These are phyloP conservation scores for Podospora sp. DNA, from an alignment of 495 filamentous ascomycete species.

Conservation along the genomic window DNA sequence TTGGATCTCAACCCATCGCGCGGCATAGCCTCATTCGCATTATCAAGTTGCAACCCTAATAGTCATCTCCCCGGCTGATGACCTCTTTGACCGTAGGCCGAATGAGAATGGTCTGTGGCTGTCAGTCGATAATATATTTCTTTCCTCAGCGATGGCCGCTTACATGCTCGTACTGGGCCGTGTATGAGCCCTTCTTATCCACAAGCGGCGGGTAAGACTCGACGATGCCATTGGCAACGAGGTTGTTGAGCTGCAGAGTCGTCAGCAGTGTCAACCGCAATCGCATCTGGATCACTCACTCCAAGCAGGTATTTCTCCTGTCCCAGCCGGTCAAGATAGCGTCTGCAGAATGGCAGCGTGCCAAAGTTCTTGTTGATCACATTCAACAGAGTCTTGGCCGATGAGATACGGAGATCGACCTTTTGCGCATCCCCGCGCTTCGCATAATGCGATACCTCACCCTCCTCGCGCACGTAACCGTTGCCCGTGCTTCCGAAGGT, in stretches of 20 bases:
- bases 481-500: slow-evolving; percentile 93
- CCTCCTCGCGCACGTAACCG: slow-evolving; percentile 79
- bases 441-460: slow-evolving; percentile 81
- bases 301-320: slow-evolving; percentile 88
- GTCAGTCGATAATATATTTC: slow-evolving; percentile 29
- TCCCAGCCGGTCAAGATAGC: slow-evolving; percentile 83
- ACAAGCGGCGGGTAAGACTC: slow-evolving; percentile 87
- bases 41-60: slow-evolving; percentile 47
- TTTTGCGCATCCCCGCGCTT: slow-evolving; percentile 64
- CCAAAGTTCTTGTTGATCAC: slow-evolving; percentile 94
- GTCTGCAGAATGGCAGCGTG: slow-evolving; percentile 81
- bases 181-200: slow-evolving; percentile 94
- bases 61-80: slow-evolving; percentile 89
- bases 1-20: not conserved
- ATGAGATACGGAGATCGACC: slow-evolving; percentile 67
- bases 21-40: not conserved
- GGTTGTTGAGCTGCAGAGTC: slow-evolving; percentile 73
- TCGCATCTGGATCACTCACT: slow-evolving; percentile 48
- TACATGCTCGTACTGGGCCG: slow-evolving; percentile 94
- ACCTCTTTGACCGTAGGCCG: slow-evolving; percentile 90
- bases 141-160: slow-evolving; percentile 34
- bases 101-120: slow-evolving; percentile 75
- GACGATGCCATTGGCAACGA: slow-evolving; percentile 81
- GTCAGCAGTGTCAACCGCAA: not conserved
- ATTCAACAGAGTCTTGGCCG: slow-evolving; percentile 78